A percentile compares a stretch with the other conserved stretches of the same genome.
Evolutionary conservation across 192 early-diverging fungal genomes (phyloP).

Genomic region (Gaertneriomyces sp.): DNA sequence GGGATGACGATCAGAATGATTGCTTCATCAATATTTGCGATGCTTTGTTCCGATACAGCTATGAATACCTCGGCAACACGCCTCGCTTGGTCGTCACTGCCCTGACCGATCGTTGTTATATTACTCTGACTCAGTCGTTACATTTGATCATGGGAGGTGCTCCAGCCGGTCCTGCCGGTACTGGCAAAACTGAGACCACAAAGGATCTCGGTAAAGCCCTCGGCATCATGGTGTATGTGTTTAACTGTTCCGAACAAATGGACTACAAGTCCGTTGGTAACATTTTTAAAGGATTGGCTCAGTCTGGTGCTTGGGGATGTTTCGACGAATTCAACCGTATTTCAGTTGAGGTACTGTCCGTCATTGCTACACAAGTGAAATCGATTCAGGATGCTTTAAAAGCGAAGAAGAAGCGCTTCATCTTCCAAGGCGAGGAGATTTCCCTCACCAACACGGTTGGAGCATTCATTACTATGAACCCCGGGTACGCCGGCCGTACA

Average conservation of each 20-base stretch:
- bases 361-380: slow-evolving; percentile 65
- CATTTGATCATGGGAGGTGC: slow-evolving; percentile 67
- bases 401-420: slow-evolving; percentile 62
- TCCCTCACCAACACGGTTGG: slow-evolving; percentile 54
- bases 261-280: slow-evolving; percentile 67
- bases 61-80: slow-evolving; percentile 65
- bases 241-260: slow-evolving; percentile 69
- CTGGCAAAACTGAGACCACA: slow-evolving; percentile 57
- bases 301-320: slow-evolving; percentile 64
- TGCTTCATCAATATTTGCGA: slow-evolving; percentile 69
- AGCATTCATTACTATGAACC: slow-evolving; percentile 65
- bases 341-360: slow-evolving; percentile 63
- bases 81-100: slow-evolving; percentile 63
- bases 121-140: slow-evolving; percentile 61
- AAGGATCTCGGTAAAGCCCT: slow-evolving; percentile 66
- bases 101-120: slow-evolving; percentile 65
- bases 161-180: slow-evolving; percentile 61
- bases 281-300: slow-evolving; percentile 65
- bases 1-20: slow-evolving; percentile 60
- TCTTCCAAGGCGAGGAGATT: slow-evolving; percentile 68
- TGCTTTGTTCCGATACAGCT: slow-evolving; percentile 59
- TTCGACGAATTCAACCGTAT: slow-evolving; percentile 68
- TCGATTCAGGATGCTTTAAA: slow-evolving; percentile 62
- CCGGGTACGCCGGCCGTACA: slow-evolving; percentile 63
- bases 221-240: slow-evolving; percentile 67